Conservation (phyloP, 1,284 basidiomycete species). For the Ustilago sp. region DNA sequence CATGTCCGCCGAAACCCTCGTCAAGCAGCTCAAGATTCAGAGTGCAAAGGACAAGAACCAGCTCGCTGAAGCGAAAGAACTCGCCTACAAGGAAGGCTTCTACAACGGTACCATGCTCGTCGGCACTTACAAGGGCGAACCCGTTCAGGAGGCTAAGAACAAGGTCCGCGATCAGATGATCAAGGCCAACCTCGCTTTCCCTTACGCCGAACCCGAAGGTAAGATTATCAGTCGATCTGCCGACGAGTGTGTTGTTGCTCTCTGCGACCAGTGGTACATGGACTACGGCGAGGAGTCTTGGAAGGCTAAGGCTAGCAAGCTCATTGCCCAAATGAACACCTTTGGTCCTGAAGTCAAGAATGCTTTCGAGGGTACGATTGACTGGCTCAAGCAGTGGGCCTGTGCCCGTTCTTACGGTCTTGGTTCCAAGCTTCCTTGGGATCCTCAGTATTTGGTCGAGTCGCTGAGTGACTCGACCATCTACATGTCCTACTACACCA, state of each 20-base stretch:
- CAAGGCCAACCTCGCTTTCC: constrained; percentile 80
- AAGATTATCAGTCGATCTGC: constrained; percentile 87
- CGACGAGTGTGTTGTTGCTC: constrained; percentile 96
- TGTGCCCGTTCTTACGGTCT: constrained; percentile 97
- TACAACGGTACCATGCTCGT: constrained; percentile 90
- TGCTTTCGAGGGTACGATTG: constrained; percentile 89
- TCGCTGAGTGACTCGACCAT: constrained; percentile 97
- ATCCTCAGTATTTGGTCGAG: constrained; percentile 95
- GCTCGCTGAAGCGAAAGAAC: constrained; percentile 95
- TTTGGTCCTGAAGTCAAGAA: constrained; percentile 90
- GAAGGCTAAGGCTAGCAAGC: constrained; percentile 86
- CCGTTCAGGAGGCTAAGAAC: constrained; percentile 89
- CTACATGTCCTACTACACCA: constrained; percentile 99
- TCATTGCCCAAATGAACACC: constrained; percentile 87
- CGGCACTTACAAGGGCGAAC: constrained; percentile 86
- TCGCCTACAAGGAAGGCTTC: constrained; percentile 98
- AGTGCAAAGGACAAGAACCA: constrained; percentile 87
- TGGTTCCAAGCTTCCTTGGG: constrained; percentile 96
- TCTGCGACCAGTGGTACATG: constrained; percentile 99
- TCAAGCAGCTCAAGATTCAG: constrained; percentile 92
- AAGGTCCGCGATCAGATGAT: constrained; percentile 90
- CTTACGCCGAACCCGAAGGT: constrained; percentile 96
- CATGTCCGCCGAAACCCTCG: constrained; percentile 86
- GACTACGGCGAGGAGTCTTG: constrained; percentile 94
- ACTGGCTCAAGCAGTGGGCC: constrained; percentile 98